These are phyloP conservation scores for Elongisporangium senticosum DNA, from an alignment of 352 stramenopile species.

Conservation along the genomic window DNA sequence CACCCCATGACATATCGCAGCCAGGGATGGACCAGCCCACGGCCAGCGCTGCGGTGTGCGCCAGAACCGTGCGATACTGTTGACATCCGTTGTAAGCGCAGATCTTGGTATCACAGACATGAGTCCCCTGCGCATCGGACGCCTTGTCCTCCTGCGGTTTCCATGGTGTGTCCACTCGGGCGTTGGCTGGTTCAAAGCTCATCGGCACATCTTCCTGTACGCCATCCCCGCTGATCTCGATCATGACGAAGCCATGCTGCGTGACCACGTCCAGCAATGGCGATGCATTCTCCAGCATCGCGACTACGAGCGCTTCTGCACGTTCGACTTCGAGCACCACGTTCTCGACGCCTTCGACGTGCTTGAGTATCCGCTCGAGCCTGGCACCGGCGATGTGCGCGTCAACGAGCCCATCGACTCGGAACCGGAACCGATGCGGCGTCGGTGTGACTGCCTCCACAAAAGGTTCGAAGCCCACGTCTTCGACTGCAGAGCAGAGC, in stretches of 20 bases:
- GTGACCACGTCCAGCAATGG: slow-evolving; percentile 32
- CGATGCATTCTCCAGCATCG: slow-evolving; percentile 35
- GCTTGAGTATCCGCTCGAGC: slow-evolving; percentile 14
- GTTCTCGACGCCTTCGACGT: slow-evolving; percentile 65
- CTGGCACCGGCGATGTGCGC: slow-evolving; percentile 10
- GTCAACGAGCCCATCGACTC: slow-evolving; percentile 35
- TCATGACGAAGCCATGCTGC: slow-evolving; percentile 38
- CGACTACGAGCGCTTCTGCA: slow-evolving; percentile 52
- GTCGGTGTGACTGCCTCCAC: slow-evolving; percentile 32
- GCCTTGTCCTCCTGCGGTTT: neutral
- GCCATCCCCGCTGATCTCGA: slow-evolving; percentile 38
- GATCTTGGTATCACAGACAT: slow-evolving; percentile 56
- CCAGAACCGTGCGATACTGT: slow-evolving; percentile 73
- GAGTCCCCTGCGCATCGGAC: slow-evolving; percentile 13
- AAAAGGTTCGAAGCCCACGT: slow-evolving; percentile 56
- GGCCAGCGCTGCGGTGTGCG: slow-evolving; percentile 69
- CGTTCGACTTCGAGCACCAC: slow-evolving; percentile 50
- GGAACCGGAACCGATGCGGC: slow-evolving; percentile 48
- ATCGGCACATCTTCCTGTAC: neutral
- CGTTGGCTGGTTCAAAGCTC: neutral
- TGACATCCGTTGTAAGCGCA: slow-evolving; percentile 65
- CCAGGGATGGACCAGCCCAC: slow-evolving; percentile 75
- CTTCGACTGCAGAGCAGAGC: slow-evolving; percentile 32
- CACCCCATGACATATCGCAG: slow-evolving; percentile 71
- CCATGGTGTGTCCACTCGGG: neutral